phyloP scores from a whole-genome alignment of 352 stramenopile species.

The Lagenidium giganteum region DNA sequence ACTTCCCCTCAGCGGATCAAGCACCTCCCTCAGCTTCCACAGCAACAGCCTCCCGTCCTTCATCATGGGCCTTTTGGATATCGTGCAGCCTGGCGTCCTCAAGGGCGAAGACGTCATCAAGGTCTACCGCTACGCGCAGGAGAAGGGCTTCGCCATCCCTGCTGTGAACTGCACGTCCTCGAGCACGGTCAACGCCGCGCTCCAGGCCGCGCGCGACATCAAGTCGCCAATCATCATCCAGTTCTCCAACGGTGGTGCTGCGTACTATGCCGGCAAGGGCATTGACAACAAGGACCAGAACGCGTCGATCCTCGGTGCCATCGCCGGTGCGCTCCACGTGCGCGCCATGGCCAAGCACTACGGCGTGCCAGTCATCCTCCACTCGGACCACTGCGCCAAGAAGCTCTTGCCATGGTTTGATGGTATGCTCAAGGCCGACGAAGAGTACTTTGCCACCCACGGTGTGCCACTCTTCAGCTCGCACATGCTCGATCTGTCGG shows the following conservation, averaged over 20 bases:
- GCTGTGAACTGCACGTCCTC: constrained; percentile 97
- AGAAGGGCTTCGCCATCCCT: constrained; percentile 96
- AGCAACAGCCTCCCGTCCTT: not conserved
- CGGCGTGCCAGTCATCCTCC: constrained; percentile 95
- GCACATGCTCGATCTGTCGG: constrained; percentile 99
- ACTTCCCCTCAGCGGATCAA: constrained; percentile 13
- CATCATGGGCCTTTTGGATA: constrained; percentile 80
- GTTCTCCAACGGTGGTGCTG: constrained; percentile 96
- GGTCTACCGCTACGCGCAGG: constrained; percentile 92
- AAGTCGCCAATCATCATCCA: constrained; percentile 98
- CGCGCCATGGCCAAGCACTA: constrained; percentile 96
- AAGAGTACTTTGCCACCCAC: constrained; percentile 95
- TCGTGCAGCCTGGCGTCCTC: constrained; percentile 81
- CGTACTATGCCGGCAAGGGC: constrained; percentile 97
- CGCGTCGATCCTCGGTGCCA: constrained; percentile 55
- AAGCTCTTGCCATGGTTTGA: constrained; percentile 98
- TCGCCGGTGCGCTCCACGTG: constrained; percentile 95
- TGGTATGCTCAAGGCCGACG: constrained; percentile 93
- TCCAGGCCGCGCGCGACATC: constrained; percentile 96
- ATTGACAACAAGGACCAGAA: constrained; percentile 94
- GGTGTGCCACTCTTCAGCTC: constrained; percentile 95
- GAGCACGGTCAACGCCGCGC: constrained; percentile 94
- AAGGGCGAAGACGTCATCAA: constrained; percentile 86
- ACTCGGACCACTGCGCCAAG: constrained; percentile 99
- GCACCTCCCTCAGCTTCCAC: not conserved